Base-by-base conservation (phyloP, 2,329 filamentous ascomycete genomes). In the Pseudomassariella vexata region DNA sequence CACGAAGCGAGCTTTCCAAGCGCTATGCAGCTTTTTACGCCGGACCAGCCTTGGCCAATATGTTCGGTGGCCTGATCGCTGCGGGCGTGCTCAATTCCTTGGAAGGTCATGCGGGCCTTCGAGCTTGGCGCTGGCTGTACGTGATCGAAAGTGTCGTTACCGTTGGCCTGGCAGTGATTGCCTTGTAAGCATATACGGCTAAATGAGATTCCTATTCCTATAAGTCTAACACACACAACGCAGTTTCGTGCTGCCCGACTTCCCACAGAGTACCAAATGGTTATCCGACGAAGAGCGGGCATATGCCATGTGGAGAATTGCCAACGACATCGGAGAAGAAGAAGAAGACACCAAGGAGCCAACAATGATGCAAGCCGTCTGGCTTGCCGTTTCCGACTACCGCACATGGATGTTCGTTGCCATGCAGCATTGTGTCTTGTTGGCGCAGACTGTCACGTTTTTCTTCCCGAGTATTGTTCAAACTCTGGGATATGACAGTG, bases 1-100 rank as follows among this genome's bases (percentile, higher is more conserved):
- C 56, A 0, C 53, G 65, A n/a, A 39, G 46, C 9, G 56, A 74
- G 41, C 45, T 70, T 20, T 60, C 62, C 8, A 49, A 60, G 23
- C 53, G 67, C 1, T 66, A 68, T 32, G 60, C 65, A 6, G 61
- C 62, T 50, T 62, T 68, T 27, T 70, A 68, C 32, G 56, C 58
- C 1, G 65, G 65, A 9, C 63, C 56, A 35, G 60, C 65, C 0
- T 40, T 74, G 1, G 66, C 67, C 1, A 70, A 68, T 33, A 64
- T 65, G 29, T 73, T 72, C 44, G 66, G 67, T 0, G 68, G 68
- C 0, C 52, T 72, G 9, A 53, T 68, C 3, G 70, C 63, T 0
- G 70, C 69, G 0, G 68, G 59, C 0, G 65, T 74, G 3, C 45
- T 72, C 0, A 59, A 58, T 0, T 55, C 54, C 12, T 32, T 68